These are phyloP conservation scores for Circinella umbellata DNA, from an alignment of 371 early-diverging fungal genomes.

Conservation along the genomic window DNA sequence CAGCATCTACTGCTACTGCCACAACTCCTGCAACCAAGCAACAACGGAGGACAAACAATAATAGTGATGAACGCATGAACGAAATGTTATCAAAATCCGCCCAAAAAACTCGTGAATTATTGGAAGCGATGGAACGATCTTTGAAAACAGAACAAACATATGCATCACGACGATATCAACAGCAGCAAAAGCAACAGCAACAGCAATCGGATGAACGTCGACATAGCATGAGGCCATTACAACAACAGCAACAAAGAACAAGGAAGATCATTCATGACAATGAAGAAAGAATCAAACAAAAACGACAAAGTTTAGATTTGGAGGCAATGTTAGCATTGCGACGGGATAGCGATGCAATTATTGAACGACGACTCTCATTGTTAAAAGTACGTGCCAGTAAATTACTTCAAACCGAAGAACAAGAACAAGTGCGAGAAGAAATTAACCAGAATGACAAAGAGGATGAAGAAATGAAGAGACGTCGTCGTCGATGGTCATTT, in stretches of 20 bases:
- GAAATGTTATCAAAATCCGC: conserved; percentile 14
- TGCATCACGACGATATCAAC: background rate
- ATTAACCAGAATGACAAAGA: background rate
- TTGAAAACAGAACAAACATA: conserved; percentile 9
- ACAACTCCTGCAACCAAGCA: background rate
- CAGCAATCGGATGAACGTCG: background rate
- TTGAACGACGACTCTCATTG: conserved; percentile 22
- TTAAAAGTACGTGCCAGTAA: conserved; percentile 17
- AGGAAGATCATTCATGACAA: background rate
- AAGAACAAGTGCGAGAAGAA: background rate
- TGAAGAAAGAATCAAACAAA: conserved; percentile 8
- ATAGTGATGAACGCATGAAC: conserved; percentile 13
- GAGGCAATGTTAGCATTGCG: conserved; percentile 20
- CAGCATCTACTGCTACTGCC: background rate
- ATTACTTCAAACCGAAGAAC: background rate
- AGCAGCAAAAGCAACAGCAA: background rate
- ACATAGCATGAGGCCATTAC: background rate
- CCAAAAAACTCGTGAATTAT: conserved; percentile 17
- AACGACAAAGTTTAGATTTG: conserved; percentile 19
- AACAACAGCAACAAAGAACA: background rate
- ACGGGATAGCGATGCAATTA: conserved; percentile 20
- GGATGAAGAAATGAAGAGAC: no score
- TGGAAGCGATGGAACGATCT: conserved; percentile 19
- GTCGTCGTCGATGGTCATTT: conserved; percentile 14
- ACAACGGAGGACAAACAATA: background rate